Evolutionary conservation across 148 eudicot species (phyloP).

Genomic region (Oxyria digyna): DNA sequence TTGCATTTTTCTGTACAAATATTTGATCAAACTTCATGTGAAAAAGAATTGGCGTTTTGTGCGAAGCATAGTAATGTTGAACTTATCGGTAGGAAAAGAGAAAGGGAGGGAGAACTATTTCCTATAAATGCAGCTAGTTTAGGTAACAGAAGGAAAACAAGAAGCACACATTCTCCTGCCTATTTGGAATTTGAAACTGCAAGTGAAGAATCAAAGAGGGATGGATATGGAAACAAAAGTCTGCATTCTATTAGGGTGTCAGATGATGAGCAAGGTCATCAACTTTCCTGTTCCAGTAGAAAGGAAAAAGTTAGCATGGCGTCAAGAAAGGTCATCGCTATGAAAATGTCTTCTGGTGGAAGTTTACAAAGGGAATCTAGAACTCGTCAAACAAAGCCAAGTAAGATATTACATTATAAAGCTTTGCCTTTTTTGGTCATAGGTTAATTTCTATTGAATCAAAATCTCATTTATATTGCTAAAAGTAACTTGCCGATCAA

Average conservation of each 20-base stretch:
- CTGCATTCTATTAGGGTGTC: constrained; percentile 15
- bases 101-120: constrained; percentile 20
- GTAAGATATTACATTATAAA: constrained; percentile 7
- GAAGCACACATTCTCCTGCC: constrained; percentile 29
- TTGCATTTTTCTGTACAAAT: constrained; percentile 57
- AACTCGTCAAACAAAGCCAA: constrained; percentile 9
- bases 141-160: constrained; percentile 36
- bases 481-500: not conserved
- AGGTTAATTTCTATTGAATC: not conserved
- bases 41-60: constrained; percentile 62
- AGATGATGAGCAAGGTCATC: constrained; percentile 15
- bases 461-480: not conserved
- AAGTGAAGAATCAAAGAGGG: constrained; percentile 8
- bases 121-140: constrained; percentile 19
- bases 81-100: constrained; percentile 36
- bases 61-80: constrained; percentile 50
- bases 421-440: not conserved
- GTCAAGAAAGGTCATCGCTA: constrained; percentile 19
- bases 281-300: constrained; percentile 9
- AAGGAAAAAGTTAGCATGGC: constrained; percentile 16
- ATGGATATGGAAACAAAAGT: not conserved
- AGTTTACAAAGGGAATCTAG: constrained; percentile 16
- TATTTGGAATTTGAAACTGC: constrained; percentile 18
- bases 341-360: constrained; percentile 28
- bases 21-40: constrained; percentile 74